Conservation (phyloP, 352 stramenopile genomes). For the Globisporangium iwayamae region DNA sequence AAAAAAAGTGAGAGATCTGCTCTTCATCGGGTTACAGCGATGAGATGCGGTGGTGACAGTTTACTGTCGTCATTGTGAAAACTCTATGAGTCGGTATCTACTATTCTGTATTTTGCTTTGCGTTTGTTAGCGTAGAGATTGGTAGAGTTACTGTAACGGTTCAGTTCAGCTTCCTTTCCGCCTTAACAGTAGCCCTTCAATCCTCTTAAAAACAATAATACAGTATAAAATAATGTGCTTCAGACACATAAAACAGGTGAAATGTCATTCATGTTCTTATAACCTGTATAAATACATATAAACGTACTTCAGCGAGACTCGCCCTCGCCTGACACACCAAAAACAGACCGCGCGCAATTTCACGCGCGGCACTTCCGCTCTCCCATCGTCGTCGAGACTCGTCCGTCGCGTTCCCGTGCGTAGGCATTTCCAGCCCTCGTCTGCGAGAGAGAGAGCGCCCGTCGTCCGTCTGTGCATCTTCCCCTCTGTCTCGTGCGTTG, state of each 20-base stretch:
- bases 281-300: background rate
- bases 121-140: too few relatives aligned
- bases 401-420: background rate
- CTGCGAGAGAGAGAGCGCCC: background rate
- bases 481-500: background rate
- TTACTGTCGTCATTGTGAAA: too few relatives aligned
- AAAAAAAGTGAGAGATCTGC: too few relatives aligned
- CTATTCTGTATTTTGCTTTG: too few relatives aligned
- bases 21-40: too few relatives aligned
- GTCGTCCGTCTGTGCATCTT: background rate
- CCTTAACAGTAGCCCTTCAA: background rate
- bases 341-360: background rate
- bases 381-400: background rate
- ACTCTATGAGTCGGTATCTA: too few relatives aligned
- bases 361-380: background rate
- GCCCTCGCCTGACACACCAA: background rate
- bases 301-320: background rate
- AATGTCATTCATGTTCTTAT: background rate
- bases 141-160: too few relatives aligned
- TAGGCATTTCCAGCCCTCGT: background rate
- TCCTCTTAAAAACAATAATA: background rate
- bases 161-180: background rate
- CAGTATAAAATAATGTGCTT: background rate
- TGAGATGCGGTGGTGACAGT: too few relatives aligned
- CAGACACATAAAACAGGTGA: background rate